Conservation (phyloP, 2,329 filamentous ascomycete species). For the Kalaharituber pfeilii region DNA sequence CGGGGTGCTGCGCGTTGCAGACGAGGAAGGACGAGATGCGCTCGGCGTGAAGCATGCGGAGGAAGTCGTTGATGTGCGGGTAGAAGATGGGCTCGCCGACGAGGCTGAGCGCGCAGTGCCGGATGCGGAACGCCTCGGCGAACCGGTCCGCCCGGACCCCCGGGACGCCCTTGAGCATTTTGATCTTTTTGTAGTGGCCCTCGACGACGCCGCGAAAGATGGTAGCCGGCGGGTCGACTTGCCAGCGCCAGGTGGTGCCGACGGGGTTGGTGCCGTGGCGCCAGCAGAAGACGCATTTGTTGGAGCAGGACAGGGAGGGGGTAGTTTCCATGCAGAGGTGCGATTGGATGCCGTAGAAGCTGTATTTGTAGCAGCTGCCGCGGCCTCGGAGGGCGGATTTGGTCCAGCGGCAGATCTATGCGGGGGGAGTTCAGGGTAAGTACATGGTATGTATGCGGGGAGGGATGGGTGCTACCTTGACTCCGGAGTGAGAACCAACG, state of each 20-base stretch:
- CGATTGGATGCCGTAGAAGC: constrained; percentile 89
- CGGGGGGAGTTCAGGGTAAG: constrained; percentile 12
- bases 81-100: constrained; percentile 99
- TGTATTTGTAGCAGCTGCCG: constrained; percentile 94
- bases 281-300: constrained; percentile 99
- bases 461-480: constrained; percentile 40
- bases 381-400: constrained; percentile 88
- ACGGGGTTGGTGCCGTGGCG: constrained; percentile 94
- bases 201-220: constrained; percentile 84
- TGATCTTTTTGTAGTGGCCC: constrained; percentile 92
- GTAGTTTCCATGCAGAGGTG: constrained; percentile 98
- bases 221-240: constrained; percentile 73
- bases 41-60: constrained; percentile 64
- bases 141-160: constrained; percentile 85
- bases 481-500: constrained; percentile 83
- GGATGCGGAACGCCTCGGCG: constrained; percentile 77
- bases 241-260: constrained; percentile 91
- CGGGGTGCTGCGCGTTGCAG: constrained; percentile 92
- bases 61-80: constrained; percentile 86
- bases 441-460: not conserved
- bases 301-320: constrained; percentile 83
- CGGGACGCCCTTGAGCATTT: constrained; percentile 85
- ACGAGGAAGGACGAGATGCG: constrained; percentile 88
- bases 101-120: constrained; percentile 78
- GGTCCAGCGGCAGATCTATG: constrained; percentile 81